Evolutionary conservation across 139 green algal species (phyloP).

Genomic region (Astrephomene gubernaculifera): DNA sequence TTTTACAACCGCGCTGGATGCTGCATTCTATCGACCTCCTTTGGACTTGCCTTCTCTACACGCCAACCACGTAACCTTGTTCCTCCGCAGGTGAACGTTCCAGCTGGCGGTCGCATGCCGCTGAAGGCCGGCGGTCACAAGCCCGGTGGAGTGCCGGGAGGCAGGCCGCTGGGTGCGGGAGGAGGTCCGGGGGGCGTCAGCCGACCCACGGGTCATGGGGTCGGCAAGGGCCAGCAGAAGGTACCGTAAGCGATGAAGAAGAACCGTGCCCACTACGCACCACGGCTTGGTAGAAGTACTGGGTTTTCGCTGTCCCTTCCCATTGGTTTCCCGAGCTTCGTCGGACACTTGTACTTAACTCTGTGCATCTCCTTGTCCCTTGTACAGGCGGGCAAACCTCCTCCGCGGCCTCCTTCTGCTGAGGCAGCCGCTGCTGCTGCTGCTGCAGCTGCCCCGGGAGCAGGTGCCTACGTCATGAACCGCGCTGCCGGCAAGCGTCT

Average conservation of each 20-base stretch:
- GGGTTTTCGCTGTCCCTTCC: too few species aligned
- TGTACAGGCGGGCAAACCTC: background rate
- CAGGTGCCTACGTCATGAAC: background rate
- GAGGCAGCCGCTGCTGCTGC: background rate
- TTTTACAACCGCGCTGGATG: too few species aligned
- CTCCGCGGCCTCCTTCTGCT: background rate
- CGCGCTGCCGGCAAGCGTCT: conserved; percentile 16
- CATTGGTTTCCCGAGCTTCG: too few species aligned
- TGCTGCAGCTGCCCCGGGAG: background rate
- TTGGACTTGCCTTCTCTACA: too few species aligned
- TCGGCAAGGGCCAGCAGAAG: conserved; percentile 6
- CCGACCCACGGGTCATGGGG: background rate
- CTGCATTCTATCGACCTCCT: too few species aligned
- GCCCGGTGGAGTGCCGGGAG: background rate
- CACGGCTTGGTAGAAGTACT: too few species aligned
- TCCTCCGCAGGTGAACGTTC: background rate
- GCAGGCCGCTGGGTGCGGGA: background rate
- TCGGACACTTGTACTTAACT: too few species aligned
- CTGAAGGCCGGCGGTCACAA: background rate
- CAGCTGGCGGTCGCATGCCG: background rate
- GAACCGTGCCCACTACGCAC: too few species aligned
- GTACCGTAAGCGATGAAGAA: too few species aligned
- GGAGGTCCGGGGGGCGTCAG: background rate
- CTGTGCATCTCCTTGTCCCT: too few species aligned
- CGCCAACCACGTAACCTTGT: too few species aligned